Evolutionary conservation across 108 stramenopile genomes (phyloP), one percentile per base, ranked within the genome.

Genomic region (Craspedostauros australis): DNA sequence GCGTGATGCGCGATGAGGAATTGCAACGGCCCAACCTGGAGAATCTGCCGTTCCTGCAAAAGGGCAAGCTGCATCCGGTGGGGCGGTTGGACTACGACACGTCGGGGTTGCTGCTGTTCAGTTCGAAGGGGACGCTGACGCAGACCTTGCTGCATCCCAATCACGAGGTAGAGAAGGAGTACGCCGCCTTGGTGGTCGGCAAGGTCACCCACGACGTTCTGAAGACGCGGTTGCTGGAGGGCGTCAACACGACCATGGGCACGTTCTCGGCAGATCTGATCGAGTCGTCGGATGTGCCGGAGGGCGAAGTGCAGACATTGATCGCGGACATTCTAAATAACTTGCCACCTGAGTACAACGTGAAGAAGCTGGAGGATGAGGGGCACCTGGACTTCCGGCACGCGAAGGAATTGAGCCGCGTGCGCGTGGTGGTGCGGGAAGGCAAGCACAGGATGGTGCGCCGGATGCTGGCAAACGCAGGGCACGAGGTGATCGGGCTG

Each of bases 391-490:
- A 60, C 46, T 54, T 80, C 72, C 60, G 65, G 54, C 46, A 60
- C 18, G 58, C 64, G 26, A 33, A 16, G 54, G 74, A 54, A 25
- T 52, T 82, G 15, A 72, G 75, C 8, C 69, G 75, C 47, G 80
- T 92, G 2, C 59, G 80, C 41, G 40, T 92, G 34, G 62, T 80
- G 8, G 86, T 92, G 1, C 49, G 59, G 36, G 91, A 92, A 66
- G 91, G 91, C 28, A 92, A 92, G 58, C 72, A 92, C 54, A 61
- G 91, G 18, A 88, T 92, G 91, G 91, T 92, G 0, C 60, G 91
- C 22, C 66, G 86, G 25, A 86, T 92, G 52, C 50, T 92, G 45
- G 84, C 84, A 5, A 92, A 88, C 50, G 78, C 74, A 47, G 84
- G 84, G 14, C 80, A 82, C 68, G 68, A 75, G 22, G 91, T 92